Base-by-base conservation (phyloP, 768 basidiomycete species). In the Suillus spraguei region DNA sequence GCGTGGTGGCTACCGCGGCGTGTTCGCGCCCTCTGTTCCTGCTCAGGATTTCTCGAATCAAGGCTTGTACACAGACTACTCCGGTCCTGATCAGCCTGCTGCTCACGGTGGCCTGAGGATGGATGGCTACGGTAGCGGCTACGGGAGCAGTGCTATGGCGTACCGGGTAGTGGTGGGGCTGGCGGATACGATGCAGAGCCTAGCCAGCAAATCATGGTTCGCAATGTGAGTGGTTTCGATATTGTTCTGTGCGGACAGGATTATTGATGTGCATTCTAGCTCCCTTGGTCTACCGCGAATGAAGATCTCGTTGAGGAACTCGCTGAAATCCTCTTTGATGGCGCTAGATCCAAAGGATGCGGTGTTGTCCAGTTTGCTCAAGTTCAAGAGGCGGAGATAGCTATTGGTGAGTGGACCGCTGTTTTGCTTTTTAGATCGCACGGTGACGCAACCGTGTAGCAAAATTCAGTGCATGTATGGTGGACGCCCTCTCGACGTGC, bases 221-320 rank as follows among this genome's bases (percentile, higher is more conserved):
- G 94, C 78, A 99, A 99, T 76, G 97, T 97, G 75, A 76, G 97
- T 89, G 14, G 3, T 44, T 41, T 5, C 2, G 16, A 16, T n/a
- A 14, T 53, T 32, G 35, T 32, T 38, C n/a, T 56, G 33, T 41
- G 32, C 14, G 28, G 14, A 42, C 38, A 36, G 59, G 28, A 61
- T 20, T 11, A 41, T 54, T 41, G 53, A 63, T 17, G 54, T 62
- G 24, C 14, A 39, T 28, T 59, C 10, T 66, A 99, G 97, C 78
- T 99, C 20, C 97, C 97, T 1, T 99, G 96, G 96, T 98, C 97
- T 11, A 99, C 97, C 52, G 95, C 97, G 8, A 98, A 99, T 74
- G 97, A 99, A 74, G 97, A 99, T 74, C 80, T 99, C 50, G 96
- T 99, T 24, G 97, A 99, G 78, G 92, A 95, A 71, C 80, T 94